Evolutionary conservation across 208 protist genomes (phyloP).

Genomic region (Porcisia deanei): DNA sequence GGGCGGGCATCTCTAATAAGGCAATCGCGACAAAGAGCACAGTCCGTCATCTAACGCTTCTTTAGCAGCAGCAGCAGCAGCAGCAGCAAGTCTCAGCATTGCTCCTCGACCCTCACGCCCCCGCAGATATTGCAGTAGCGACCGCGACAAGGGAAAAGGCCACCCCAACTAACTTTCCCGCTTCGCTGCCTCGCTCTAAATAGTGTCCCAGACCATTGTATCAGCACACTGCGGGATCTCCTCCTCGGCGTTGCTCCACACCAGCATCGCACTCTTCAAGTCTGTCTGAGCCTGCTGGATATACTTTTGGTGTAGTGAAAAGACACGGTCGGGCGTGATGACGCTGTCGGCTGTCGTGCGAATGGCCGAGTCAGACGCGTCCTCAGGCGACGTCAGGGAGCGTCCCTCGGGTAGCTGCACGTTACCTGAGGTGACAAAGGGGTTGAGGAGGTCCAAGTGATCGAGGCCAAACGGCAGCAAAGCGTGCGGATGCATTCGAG

Average conservation of each 20-base stretch:
- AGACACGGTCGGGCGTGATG: slow-evolving; percentile 25
- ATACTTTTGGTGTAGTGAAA: slow-evolving; percentile 52
- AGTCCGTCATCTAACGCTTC: background rate
- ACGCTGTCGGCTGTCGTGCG: slow-evolving; percentile 26
- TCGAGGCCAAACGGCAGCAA: slow-evolving; percentile 77
- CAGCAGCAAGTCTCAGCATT: background rate
- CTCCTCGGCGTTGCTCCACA: slow-evolving; percentile 4
- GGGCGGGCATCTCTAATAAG: no score
- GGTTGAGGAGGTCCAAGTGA: slow-evolving; percentile 48
- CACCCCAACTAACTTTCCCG: background rate
- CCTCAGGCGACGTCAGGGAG: slow-evolving; percentile 3
- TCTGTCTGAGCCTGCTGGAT: slow-evolving; percentile 39
- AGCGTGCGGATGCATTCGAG: slow-evolving; percentile 59
- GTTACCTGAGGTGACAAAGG: slow-evolving; percentile 47
- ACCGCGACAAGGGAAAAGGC: background rate
- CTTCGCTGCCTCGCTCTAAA: background rate
- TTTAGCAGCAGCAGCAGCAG: background rate
- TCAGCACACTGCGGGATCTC: background rate
- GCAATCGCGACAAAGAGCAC: background rate
- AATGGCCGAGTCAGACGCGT: slow-evolving; percentile 5
- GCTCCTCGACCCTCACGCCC: background rate
- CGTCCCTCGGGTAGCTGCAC: slow-evolving; percentile 23
- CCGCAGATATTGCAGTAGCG: no score
- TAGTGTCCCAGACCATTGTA: slow-evolving; percentile 28
- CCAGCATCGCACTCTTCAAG: background rate